Evolutionary conservation across 805 yeast genomes (phyloP).

Genomic region (Yarrowia hollandica): DNA sequence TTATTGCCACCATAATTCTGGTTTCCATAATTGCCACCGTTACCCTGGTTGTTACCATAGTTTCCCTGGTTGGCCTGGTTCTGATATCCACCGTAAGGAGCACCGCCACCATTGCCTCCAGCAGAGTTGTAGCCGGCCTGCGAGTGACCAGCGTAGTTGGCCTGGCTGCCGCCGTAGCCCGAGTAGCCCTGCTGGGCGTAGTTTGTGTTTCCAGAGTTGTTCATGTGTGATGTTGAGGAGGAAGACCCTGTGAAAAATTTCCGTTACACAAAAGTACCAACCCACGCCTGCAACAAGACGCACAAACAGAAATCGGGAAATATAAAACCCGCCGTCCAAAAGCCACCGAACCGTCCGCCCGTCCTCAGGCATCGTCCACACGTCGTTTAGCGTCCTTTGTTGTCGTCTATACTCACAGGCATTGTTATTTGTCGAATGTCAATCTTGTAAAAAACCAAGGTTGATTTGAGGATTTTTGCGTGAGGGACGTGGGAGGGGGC

Average conservation of each 20-base stretch:
- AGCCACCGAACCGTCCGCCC: no score
- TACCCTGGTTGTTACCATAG: not conserved
- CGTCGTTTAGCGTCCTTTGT: not conserved
- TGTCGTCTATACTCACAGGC: constrained; percentile 10
- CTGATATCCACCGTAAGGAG: not conserved
- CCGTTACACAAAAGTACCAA: not conserved
- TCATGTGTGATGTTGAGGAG: not conserved
- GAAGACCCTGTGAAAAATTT: not conserved
- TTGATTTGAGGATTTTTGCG: constrained; percentile 9
- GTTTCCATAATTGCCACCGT: not conserved
- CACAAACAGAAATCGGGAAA: no score
- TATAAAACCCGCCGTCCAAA: no score
- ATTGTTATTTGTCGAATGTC: constrained; percentile 25
- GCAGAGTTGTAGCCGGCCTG: not conserved
- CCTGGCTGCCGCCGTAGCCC: not conserved
- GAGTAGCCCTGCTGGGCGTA: not conserved
- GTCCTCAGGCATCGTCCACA: no score
- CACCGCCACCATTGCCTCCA: not conserved
- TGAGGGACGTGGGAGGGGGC: not conserved
- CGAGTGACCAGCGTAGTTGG: not conserved
- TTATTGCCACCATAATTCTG: not conserved
- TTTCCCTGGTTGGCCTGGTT: no score
- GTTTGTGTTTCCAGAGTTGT: not conserved
- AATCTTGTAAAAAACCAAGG: constrained; percentile 19
- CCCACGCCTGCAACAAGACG: no score